phyloP scores from a whole-genome alignment of 441 rosid species.

The Populus hybrid region DNA sequence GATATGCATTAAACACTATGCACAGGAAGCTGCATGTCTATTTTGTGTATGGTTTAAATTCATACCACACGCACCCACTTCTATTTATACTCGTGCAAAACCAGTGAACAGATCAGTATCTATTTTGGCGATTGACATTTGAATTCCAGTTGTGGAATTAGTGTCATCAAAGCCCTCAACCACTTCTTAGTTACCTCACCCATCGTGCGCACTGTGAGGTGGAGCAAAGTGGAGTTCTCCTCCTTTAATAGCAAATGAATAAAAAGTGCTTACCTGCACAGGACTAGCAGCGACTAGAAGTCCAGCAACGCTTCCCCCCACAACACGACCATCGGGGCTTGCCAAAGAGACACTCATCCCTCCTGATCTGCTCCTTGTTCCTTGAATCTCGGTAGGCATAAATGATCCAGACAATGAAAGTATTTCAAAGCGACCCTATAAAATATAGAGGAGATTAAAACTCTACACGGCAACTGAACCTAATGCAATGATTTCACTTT shows the following conservation, averaged over 20 bases:
- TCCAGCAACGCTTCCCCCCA: conserved; percentile 94
- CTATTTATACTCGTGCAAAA: neutral
- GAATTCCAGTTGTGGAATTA: neutral
- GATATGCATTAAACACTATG: neutral
- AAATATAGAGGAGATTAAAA: conserved; percentile 1
- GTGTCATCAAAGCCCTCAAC: neutral
- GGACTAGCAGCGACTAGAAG: conserved; percentile 85
- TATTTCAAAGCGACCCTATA: conserved; percentile 91
- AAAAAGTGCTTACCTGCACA: conserved; percentile 52
- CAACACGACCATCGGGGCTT: conserved; percentile 90
- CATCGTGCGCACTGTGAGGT: neutral
- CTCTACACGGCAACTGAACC: neutral
- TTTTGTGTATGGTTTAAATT: neutral
- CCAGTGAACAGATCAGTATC: neutral
- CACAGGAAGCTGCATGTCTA: neutral
- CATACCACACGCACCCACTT: neutral
- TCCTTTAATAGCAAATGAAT: neutral
- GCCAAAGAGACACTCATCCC: conserved; percentile 95
- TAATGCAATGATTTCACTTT: neutral
- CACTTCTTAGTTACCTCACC: neutral
- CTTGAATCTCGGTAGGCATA: conserved; percentile 81
- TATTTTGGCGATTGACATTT: neutral
- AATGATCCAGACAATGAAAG: conserved; percentile 81
- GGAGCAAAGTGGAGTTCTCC: neutral
- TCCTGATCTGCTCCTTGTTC: conserved; percentile 80